phyloP scores from a whole-genome alignment of 2,329 filamentous ascomycete species.

The Neopestalotiopsis rosae region DNA sequence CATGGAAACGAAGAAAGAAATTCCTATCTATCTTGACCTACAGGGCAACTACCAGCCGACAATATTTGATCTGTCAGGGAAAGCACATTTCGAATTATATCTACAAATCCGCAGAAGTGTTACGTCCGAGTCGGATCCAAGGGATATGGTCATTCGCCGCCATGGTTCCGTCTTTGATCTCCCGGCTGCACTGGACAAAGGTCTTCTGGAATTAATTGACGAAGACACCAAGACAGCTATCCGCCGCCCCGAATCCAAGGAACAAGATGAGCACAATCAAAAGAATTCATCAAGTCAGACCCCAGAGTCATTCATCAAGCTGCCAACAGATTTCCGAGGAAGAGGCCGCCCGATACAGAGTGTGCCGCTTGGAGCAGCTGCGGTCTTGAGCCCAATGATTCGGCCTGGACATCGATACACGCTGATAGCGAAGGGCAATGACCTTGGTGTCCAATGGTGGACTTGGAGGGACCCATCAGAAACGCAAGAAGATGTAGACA shows the following conservation, averaged over 20 bases:
- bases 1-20: conserved; percentile 1
- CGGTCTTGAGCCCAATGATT: background rate
- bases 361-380: background rate
- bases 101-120: background rate
- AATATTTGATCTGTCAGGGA: conserved; percentile 7
- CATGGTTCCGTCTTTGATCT: conserved; percentile 8
- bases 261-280: background rate
- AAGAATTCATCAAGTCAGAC: background rate
- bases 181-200: conserved; percentile 11
- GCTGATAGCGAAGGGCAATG: background rate
- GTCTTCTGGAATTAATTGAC: conserved; percentile 9
- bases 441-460: conserved; percentile 14
- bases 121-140: background rate
- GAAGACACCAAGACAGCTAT: conserved; percentile 1
- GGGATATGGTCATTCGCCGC: background rate
- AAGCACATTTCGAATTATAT: conserved; percentile 3
- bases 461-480: background rate
- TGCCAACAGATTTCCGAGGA: background rate
- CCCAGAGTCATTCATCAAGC: background rate
- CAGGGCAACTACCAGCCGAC: background rate
- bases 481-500: background rate
- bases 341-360: background rate
- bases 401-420: background rate
- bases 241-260: background rate
- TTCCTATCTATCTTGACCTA: conserved; percentile 1